Conservation (phyloP, 2,329 filamentous ascomycete genomes). For the Hypoxylon sp. region DNA sequence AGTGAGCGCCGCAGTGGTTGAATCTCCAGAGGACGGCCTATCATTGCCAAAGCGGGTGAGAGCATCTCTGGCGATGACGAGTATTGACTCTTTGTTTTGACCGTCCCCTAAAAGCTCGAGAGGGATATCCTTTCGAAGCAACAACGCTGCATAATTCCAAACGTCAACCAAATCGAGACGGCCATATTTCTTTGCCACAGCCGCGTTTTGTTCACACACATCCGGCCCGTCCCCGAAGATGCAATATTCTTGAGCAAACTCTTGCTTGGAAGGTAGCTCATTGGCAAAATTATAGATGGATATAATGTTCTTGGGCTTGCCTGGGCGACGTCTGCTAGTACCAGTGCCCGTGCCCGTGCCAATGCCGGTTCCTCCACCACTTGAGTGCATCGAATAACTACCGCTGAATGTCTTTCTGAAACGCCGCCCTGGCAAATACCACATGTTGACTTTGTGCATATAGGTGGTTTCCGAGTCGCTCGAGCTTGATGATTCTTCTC, state of each 20-base stretch:
- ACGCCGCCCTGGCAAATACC: constrained; percentile 68
- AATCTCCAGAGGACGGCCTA: constrained; percentile 26
- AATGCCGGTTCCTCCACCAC: constrained; percentile 71
- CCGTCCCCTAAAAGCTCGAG: constrained; percentile 73
- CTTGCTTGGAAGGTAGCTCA: constrained; percentile 82
- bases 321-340: constrained; percentile 64
- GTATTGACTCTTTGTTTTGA: constrained; percentile 70
- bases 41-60: constrained; percentile 60
- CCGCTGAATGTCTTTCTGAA: constrained; percentile 71
- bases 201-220: constrained; percentile 87
- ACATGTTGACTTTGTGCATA: constrained; percentile 70
- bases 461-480: constrained; percentile 76
- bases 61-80: constrained; percentile 78
- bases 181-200: constrained; percentile 79
- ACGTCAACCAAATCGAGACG: constrained; percentile 81
- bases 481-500: constrained; percentile 66
- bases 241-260: constrained; percentile 83
- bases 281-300: constrained; percentile 79
- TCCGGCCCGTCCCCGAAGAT: constrained; percentile 87
- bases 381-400: constrained; percentile 71
- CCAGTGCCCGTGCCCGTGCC: constrained; percentile 71
- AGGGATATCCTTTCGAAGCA: constrained; percentile 83
- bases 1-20: constrained; percentile 57
- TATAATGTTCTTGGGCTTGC: constrained; percentile 76
- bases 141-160: constrained; percentile 85